These are phyloP conservation scores for Botrytis sinoallii DNA, from an alignment of 2,329 filamentous ascomycete genomes.

Conservation along the genomic window DNA sequence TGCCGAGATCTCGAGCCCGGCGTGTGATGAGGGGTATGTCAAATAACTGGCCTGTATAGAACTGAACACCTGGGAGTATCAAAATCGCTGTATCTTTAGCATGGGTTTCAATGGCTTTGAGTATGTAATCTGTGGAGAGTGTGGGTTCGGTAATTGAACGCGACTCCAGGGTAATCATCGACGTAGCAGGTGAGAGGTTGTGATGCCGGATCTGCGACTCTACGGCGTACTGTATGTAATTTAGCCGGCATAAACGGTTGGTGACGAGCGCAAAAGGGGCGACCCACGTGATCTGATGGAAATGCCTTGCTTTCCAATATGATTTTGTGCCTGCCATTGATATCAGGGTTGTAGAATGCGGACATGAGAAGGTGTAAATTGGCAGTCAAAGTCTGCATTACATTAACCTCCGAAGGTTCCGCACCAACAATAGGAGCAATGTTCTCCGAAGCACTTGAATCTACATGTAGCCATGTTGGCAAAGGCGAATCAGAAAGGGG, in stretches of 20 bases:
- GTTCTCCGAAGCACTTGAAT: conserved; percentile 60
- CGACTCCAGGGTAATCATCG: conserved; percentile 66
- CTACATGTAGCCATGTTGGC: conserved; percentile 66
- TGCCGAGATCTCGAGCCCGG: conserved; percentile 62
- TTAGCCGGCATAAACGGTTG: conserved; percentile 22
- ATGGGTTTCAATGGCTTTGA: conserved; percentile 64
- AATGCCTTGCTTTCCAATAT: conserved; percentile 79
- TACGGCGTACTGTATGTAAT: conserved; percentile 61
- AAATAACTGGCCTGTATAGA: conserved; percentile 75
- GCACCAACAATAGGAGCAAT: conserved; percentile 73
- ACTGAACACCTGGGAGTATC: conserved; percentile 76
- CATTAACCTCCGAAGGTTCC: conserved; percentile 63
- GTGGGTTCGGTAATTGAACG: conserved; percentile 48
- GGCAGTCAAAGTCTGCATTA: conserved; percentile 77
- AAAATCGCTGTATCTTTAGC: conserved; percentile 64
- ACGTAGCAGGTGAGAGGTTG: conserved; percentile 58
- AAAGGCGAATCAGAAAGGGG: conserved; percentile 59
- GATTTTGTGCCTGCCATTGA: conserved; percentile 62
- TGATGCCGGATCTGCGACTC: conserved; percentile 73
- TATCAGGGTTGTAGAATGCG: conserved; percentile 70
- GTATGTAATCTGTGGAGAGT: conserved; percentile 63
- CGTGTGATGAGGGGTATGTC: conserved; percentile 71
- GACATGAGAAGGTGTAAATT: conserved; percentile 76
- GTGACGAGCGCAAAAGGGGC: conserved; percentile 8
- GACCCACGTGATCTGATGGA: conserved; percentile 71